phyloP scores from a whole-genome alignment of 768 basidiomycete species.

The Calocybe gangraenosa region DNA sequence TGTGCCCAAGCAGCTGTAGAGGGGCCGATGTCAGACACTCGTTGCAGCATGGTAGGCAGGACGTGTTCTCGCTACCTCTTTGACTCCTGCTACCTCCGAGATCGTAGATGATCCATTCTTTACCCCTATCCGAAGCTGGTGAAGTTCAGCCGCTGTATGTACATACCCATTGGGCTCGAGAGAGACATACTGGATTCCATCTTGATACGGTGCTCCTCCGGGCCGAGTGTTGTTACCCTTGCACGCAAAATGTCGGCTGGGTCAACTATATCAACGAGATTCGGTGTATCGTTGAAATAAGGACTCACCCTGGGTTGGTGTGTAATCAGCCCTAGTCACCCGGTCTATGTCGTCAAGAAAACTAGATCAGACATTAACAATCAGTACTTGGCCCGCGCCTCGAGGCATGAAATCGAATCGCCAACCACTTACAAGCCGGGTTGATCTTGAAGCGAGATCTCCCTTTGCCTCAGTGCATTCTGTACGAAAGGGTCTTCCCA shows the following conservation, averaged over 20 bases:
- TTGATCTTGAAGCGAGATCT: slow-evolving; percentile 50
- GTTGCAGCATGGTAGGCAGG: not conserved
- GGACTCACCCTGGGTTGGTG: slow-evolving; percentile 47
- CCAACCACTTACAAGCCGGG: slow-evolving; percentile 52
- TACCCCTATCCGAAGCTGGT: slow-evolving; percentile 26
- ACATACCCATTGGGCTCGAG: not conserved
- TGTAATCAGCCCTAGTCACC: slow-evolving; percentile 45
- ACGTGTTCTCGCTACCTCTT: slow-evolving; percentile 35
- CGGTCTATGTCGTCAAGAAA: slow-evolving; percentile 55
- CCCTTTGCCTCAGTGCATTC: slow-evolving; percentile 33
- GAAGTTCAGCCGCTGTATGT: not conserved
- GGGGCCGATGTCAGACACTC: not conserved
- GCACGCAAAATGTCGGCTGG: slow-evolving; percentile 62
- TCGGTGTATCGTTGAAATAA: not conserved
- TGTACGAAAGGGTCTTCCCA: slow-evolving; percentile 49
- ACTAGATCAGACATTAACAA: slow-evolving; percentile 26
- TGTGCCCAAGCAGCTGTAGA: slow-evolving; percentile 60
- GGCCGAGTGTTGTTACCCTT: slow-evolving; percentile 58
- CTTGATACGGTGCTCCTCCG: slow-evolving; percentile 57
- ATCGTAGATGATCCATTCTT: slow-evolving; percentile 63
- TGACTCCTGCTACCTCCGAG: slow-evolving; percentile 59
- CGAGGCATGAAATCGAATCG: not conserved
- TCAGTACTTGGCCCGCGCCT: not conserved
- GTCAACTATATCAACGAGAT: not conserved
- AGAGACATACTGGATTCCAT: slow-evolving; percentile 32